Base-by-base conservation (phyloP, 805 yeast species). In the Tetrapisispora nanseiensis region DNA sequence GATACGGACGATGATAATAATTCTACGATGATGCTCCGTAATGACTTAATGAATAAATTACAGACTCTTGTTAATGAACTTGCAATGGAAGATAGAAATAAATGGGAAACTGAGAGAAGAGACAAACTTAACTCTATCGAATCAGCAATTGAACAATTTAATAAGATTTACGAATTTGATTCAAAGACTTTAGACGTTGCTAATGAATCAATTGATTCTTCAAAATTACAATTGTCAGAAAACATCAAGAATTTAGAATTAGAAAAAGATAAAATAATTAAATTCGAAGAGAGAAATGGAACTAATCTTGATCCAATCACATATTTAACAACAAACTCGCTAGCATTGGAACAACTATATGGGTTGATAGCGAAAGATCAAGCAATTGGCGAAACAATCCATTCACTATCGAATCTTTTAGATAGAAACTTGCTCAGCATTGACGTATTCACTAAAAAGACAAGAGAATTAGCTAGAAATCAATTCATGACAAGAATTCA, bases 381-480 rank as follows among this genome's bases (percentile, higher is more conserved):
- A 46, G 84, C 95, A 1, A 71, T 80, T n/a, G 73, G 74, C 24
- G 95, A 89, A 55, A 68, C 89, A 0, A 65, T 77, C 6, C 69
- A 73, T 43, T 69, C 77, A 10, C 65, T 87, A 9, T 40, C 49
- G 10, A 42, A 49, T 21, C 26, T 57, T 36, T 41, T 57, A 15
- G 51, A 48, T 40, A 43, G 50, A 15, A 51, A 49, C 15, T 28
- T 33, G 4, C 33, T 61, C 9, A 28, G 51, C 6, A 41, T 59
- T 15, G 65, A 61, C 10, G 33, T 44, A 2, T 61, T 62, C 33
- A 48, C 60, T 41, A 55, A 55, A 45, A 68, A 72, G 23, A 64
- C 74, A 0, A 64, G 90, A 44, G 66, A 67, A 32, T 59, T 79
- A 18, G 82, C 84, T 1, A 66, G 87, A 39, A 78, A 78, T 27